Base-by-base conservation (phyloP, 805 yeast genomes). In the Candida patagonica region DNA sequence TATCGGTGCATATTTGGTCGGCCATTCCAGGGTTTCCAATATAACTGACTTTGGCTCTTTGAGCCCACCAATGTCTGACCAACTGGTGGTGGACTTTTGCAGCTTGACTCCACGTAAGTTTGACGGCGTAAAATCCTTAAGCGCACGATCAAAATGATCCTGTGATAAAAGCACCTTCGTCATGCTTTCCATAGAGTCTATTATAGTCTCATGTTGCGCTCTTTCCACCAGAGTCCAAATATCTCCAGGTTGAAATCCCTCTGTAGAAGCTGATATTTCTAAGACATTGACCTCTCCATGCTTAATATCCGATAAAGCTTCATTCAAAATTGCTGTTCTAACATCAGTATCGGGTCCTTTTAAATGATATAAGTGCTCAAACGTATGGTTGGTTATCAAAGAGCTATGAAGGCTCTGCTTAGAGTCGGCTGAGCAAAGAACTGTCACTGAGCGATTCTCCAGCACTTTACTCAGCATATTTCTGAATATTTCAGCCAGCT, bases 1-100 rank as follows among this genome's bases (percentile, higher is more conserved):
- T n/a, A 89, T 85, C 5, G 96, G 96, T 0, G 95, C 94, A 55
- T 89, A 89, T 52, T 80, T 86, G 1, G 95, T 85, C 2, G 98
- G 98, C 96, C 96, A 89, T 54, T 92, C 97, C 25, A 89, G 62
- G 0, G 97, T 92, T 55, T 89, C 97, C 38, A 86, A 59, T 7
- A 89, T 61, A 0, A 85, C 65, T 7, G 71, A 66, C 54, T 89
- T 89, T 1, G 94, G 92, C 12, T 76, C 80, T 15, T 63, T 63
- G 40, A 89, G 64, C 0, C 96, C 98, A 5, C 97, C 98, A 48
- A 89, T 85, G 49, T 87, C 95, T 2, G 67, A 52, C 98, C 98
- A 89, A 34, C 72, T 71, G 0, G 78, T 74, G 1, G 76, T 61
- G 0, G 89, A 77, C 51, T 83, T 86, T 49, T 86, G 86, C 8